These are phyloP conservation scores for Myrica gale DNA, from an alignment of 306 rosid genomes.

Conservation along the genomic window DNA sequence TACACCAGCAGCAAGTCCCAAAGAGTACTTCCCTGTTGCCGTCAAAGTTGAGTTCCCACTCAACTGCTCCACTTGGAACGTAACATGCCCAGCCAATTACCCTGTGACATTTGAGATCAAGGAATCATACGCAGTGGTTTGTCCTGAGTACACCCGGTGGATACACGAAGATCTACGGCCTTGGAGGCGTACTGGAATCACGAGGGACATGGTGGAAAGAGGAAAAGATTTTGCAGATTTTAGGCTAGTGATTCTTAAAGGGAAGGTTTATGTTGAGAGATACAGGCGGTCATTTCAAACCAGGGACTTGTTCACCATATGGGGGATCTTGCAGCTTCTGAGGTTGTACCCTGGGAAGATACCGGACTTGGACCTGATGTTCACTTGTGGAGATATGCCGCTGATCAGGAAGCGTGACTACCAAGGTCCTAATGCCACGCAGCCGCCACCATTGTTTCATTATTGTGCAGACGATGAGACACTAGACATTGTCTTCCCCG, in stretches of 20 bases:
- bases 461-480: conserved; percentile 37
- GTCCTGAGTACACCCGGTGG: conserved; percentile 45
- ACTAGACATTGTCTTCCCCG: conserved; percentile 51
- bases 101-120: conserved; percentile 10
- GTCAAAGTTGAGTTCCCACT: not conserved
- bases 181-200: conserved; percentile 48
- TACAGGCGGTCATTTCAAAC: conserved; percentile 29
- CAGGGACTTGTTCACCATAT: conserved; percentile 48
- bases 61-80: conserved; percentile 3
- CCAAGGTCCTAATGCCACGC: not conserved
- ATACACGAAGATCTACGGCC: conserved; percentile 53
- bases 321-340: conserved; percentile 55
- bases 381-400: conserved; percentile 42
- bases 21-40: not conserved
- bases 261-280: conserved; percentile 41
- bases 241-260: conserved; percentile 41
- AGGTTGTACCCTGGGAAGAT: conserved; percentile 47
- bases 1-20: not conserved
- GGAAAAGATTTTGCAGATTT: conserved; percentile 30
- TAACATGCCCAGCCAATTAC: conserved; percentile 13
- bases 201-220: conserved; percentile 39
- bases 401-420: conserved; percentile 15
- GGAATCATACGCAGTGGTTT: conserved; percentile 12
- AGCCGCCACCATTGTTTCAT: conserved; percentile 50
- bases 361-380: conserved; percentile 50